Evolutionary conservation across 495 filamentous ascomycete genomes (phyloP).

Genomic region (Hyaloscypha bicolor): DNA sequence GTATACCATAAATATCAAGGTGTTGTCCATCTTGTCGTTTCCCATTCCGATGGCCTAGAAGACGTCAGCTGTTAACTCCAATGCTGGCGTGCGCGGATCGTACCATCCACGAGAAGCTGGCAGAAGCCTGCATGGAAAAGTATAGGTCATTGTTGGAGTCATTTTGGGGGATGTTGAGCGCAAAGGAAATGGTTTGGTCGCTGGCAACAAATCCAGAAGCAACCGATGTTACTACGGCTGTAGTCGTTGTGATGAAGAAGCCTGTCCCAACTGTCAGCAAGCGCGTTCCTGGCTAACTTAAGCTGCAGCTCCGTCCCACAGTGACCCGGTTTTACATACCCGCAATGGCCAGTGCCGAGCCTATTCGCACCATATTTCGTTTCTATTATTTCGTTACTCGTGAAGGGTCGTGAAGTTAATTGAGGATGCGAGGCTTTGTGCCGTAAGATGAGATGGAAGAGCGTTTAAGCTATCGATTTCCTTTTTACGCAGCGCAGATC

Average conservation of each 20-base stretch:
- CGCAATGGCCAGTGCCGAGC: conserved; percentile 14
- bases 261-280: conserved; percentile 10
- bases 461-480: neutral
- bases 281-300: conserved; percentile 7
- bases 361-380: conserved; percentile 16
- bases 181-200: conserved; percentile 27
- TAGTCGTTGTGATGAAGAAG: conserved; percentile 14
- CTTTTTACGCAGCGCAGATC: neutral
- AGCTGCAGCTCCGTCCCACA: neutral
- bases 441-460: neutral
- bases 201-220: conserved; percentile 25
- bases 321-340: conserved; percentile 10
- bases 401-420: too few species aligned
- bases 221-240: conserved; percentile 10
- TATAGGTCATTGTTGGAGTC: conserved; percentile 28
- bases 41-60: conserved; percentile 54
- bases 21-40: conserved; percentile 47
- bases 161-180: conserved; percentile 29
- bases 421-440: neutral
- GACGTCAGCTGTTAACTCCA: neutral
- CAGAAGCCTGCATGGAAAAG: conserved; percentile 25
- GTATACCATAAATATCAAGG: conserved; percentile 57
- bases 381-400: neutral
- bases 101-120: conserved; percentile 29
- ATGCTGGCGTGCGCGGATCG: conserved; percentile 1